Base-by-base conservation (phyloP, 2,329 filamentous ascomycete species). In the Fusarium sp. region DNA sequence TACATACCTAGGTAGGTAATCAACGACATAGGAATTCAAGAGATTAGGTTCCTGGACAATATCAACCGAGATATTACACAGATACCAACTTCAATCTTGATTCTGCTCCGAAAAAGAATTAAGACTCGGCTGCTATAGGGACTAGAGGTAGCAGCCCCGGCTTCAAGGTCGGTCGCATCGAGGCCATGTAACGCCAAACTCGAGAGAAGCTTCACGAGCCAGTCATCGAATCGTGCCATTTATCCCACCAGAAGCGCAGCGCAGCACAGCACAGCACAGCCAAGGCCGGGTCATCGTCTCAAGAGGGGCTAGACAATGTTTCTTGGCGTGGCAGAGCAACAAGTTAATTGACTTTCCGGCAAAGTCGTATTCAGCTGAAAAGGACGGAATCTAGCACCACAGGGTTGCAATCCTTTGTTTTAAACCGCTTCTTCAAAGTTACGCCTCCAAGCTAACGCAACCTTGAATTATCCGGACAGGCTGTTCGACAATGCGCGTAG, bases 21-120 rank as follows among this genome's bases (percentile, higher is more conserved):
- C n/a, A 6, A 31, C 10, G 11, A 13, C 31, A 19, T 19, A 19
- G 19, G 19, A 19, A 19, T 32, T 13, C n/a, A n/a, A 12, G 6
- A 45, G 32, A 43, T 48, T 25, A 35, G 48, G 61, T 61, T 47
- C 51, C 56, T 65, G 36, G 58, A 47, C 48, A 26, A 65, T 64
- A 57, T 25, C 32, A 40, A 49, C 39, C 25, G 26, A 57, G 48
- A 25, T 55, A 63, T 54, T 54, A 12, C 44, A 12, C 36, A 56
- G 9, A 44, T 53, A 49, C 61, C 61, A 64, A 64, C 48, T 35
- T 50, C 55, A 45, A 35, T 51, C 48, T 39, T 15, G n/a, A 24
- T 11, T 44, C n/a, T 35, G 22, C 11, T 15, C 15, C 10, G 19
- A 22, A 19, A 19, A 39, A 29, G 22, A 26, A 59, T 43, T 59